Percentiles rank a stretch among this genome's conserved stretches.
Conservation (phyloP, 441 rosid genomes). For the Gossypium aridum region DNA sequence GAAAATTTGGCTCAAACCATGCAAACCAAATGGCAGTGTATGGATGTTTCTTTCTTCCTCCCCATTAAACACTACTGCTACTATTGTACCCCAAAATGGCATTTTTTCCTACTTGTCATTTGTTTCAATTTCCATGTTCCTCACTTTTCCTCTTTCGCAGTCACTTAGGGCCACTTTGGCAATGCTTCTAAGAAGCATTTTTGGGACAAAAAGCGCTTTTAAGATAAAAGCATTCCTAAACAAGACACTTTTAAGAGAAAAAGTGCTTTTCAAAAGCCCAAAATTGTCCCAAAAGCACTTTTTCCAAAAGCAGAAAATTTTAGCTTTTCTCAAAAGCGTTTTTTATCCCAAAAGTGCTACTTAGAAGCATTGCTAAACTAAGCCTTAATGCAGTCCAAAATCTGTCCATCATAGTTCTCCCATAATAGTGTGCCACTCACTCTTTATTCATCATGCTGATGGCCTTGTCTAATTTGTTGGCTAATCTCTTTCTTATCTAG, state of each 20-base stretch:
- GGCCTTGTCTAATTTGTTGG: not conserved
- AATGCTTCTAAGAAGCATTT: too few relatives aligned
- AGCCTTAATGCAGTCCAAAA: not conserved
- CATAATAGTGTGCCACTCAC: not conserved
- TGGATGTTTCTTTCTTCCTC: not conserved
- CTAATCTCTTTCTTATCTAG: constrained; percentile 4
- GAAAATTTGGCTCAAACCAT: not conserved
- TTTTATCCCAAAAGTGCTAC: too few relatives aligned
- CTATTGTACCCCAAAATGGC: not conserved
- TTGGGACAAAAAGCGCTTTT: too few relatives aligned
- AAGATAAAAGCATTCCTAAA: too few relatives aligned
- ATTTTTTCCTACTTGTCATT: not conserved
- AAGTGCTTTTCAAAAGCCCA: too few relatives aligned
- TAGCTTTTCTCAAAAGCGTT: too few relatives aligned
- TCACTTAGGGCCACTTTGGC: not conserved
- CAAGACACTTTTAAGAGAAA: too few relatives aligned
- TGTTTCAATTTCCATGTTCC: not conserved
- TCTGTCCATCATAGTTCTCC: not conserved
- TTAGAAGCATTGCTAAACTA: too few relatives aligned
- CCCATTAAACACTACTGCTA: not conserved
- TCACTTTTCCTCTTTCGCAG: not conserved
- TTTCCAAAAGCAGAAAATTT: too few relatives aligned
- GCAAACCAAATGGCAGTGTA: not conserved
- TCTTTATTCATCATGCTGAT: not conserved
- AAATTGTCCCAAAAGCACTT: too few relatives aligned